Evolutionary conservation across 1,284 basidiomycete species (phyloP).

Genomic region (Agaricales sp.): DNA sequence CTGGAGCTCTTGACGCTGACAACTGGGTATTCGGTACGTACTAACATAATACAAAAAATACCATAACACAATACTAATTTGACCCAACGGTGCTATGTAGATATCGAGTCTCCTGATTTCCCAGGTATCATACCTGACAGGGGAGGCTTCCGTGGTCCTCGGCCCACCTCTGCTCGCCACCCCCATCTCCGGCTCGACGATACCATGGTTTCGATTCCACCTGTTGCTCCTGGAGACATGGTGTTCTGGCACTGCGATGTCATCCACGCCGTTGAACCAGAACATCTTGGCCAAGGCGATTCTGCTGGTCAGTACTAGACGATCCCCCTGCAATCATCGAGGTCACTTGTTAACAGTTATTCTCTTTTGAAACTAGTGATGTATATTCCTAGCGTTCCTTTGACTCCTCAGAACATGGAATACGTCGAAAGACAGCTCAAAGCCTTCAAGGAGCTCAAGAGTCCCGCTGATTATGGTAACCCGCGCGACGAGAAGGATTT

Average conservation of each 20-base stretch:
- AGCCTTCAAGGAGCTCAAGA: slow-evolving; percentile 45
- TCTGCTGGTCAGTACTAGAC: slow-evolving; percentile 61
- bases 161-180: slow-evolving; percentile 40
- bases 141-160: slow-evolving; percentile 41
- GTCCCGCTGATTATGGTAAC: slow-evolving; percentile 72
- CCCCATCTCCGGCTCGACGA: slow-evolving; percentile 61
- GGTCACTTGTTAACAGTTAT: no score
- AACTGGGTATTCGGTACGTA: slow-evolving; percentile 65
- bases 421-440: slow-evolving; percentile 59
- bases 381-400: slow-evolving; percentile 77
- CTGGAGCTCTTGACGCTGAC: slow-evolving; percentile 38
- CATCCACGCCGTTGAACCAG: slow-evolving; percentile 70
- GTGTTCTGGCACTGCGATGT: slow-evolving; percentile 87
- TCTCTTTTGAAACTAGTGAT: slow-evolving; percentile 37
- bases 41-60: slow-evolving; percentile 2
- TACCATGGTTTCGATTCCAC: slow-evolving; percentile 69
- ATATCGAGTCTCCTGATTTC: slow-evolving; percentile 45
- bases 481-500: slow-evolving; percentile 36
- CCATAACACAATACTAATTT: slow-evolving; percentile 6
- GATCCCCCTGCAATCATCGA: slow-evolving; percentile 11
- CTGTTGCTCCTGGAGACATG: slow-evolving; percentile 71
- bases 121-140: slow-evolving; percentile 38
- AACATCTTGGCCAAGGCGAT: slow-evolving; percentile 59
- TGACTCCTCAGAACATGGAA: slow-evolving; percentile 49
- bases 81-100: slow-evolving; percentile 25